Percentiles rank a stretch among this genome's conserved stretches.
Conservation (phyloP, 192 early-diverging fungal genomes). For the Rhizoclosmatium globosum region DNA sequence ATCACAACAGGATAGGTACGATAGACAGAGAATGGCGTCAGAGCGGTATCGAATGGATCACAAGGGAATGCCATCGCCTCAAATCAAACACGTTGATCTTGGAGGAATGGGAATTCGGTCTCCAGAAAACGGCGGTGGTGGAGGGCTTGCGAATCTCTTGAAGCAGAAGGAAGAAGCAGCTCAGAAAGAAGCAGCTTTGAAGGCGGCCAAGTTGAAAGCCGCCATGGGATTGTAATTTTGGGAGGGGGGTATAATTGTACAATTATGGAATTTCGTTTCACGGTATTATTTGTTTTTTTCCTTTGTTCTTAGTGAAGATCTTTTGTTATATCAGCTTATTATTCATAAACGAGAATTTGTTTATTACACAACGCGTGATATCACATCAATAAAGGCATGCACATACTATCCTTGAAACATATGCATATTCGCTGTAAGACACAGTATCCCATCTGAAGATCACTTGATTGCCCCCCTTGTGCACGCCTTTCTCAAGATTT, state of each 20-base stretch:
- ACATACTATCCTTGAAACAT: too few relatives aligned
- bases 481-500: too few relatives aligned
- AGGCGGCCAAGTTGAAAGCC: not conserved
- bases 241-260: too few relatives aligned
- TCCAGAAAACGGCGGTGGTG: not conserved
- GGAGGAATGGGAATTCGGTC: not conserved
- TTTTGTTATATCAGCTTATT: not conserved
- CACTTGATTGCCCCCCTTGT: too few relatives aligned
- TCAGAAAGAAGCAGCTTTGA: not conserved
- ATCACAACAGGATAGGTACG: too few relatives aligned
- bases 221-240: not conserved
- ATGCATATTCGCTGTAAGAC: too few relatives aligned
- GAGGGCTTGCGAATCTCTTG: too few relatives aligned
- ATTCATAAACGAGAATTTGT: not conserved
- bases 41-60: not conserved
- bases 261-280: too few relatives aligned
- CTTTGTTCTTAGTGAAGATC: not conserved
- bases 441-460: too few relatives aligned
- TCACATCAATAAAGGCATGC: too few relatives aligned
- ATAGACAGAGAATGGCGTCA: not conserved
- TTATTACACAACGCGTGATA: not conserved
- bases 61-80: not conserved
- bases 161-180: not conserved
- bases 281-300: not conserved
- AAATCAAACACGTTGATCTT: not conserved